Base-by-base conservation (phyloP, 768 basidiomycete genomes). In the Tricholomella constricta region DNA sequence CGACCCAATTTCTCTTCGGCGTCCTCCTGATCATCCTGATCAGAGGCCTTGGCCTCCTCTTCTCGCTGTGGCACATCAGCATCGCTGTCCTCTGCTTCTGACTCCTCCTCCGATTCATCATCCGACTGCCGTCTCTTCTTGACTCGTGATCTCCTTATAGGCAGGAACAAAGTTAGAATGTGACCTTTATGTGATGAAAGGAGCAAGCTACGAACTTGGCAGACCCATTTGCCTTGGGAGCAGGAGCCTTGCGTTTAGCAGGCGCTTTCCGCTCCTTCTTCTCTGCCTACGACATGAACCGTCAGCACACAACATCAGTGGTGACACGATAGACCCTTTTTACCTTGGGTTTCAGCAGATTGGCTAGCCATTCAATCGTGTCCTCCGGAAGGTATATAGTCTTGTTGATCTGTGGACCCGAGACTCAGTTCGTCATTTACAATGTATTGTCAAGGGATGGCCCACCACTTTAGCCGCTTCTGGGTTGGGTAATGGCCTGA, bases 341-440 rank as follows among this genome's bases (percentile, higher is more conserved):
- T 36, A 74, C 68, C 64, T 74, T 79, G 12, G 72, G 66, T 34
- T 72, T 74, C 25, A 72, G 70, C 51, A 74, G 66, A 45, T 84
- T 83, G 32, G 69, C 73, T 6, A 93, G 65, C 85, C 86, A 87
- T 15, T 68, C 56, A 17, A 78, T 54, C 11, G 82, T 79, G 43
- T 83, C 78, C 38, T 82, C 81, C 15, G 88, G 79, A 26, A 94
- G 70, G 63, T 88, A 94, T 4, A 80, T 72, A 0, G 81, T 86
- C 62, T 84, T 84, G 46, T 83, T 45, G 48, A 89, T 84, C 91
- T 92, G n/a, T 51, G 6, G 29, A 4, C 11, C 15, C 23, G 22
- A 23, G 17, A 43, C 6, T 6, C 37, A 34, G n/a, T 22, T 4
- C 7, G 38, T 17, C 23, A 4, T 1, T 26, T 17, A 42, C 34